Evolutionary conservation across 768 basidiomycete genomes (phyloP).

Genomic region (Lactarius evosmus): DNA sequence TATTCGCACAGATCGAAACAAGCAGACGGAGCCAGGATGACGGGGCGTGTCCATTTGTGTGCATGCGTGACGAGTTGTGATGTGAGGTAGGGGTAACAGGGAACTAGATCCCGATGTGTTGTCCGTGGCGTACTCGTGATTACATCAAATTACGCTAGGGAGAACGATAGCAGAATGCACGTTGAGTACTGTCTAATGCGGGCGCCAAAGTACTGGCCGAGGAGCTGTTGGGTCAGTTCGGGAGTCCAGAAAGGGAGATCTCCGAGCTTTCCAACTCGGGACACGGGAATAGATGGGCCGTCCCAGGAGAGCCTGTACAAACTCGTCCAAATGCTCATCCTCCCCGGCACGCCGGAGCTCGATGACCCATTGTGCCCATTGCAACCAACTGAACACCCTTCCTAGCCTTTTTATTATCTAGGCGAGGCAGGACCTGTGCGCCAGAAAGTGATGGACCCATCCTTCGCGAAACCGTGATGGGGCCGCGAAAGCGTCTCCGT

Average conservation of each 20-base stretch:
- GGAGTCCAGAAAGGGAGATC: too few relatives aligned
- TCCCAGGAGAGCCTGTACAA: not conserved
- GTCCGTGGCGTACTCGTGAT: too few relatives aligned
- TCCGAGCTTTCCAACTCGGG: too few relatives aligned
- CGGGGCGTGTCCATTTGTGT: not conserved
- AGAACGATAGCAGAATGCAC: too few relatives aligned
- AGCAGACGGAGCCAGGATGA: not conserved
- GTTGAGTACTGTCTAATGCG: too few relatives aligned
- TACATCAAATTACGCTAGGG: too few relatives aligned
- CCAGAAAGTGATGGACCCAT: not conserved
- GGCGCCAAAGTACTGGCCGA: too few relatives aligned
- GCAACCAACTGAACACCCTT: not conserved
- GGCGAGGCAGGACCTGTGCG: not conserved
- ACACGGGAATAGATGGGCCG: too few relatives aligned
- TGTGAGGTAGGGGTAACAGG: slow-evolving; percentile 6
- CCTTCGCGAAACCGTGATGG: not conserved
- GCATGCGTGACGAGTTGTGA: not conserved
- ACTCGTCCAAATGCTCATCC: not conserved
- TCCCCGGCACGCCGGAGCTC: not conserved
- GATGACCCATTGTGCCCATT: not conserved
- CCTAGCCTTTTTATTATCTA: not conserved
- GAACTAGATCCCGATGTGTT: slow-evolving; percentile 12
- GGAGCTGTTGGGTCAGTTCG: too few relatives aligned
- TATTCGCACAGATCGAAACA: not conserved
- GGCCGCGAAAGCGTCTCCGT: not conserved